Percentiles rank a stretch among this genome's conserved stretches.
Evolutionary conservation across 2,329 filamentous ascomycete species (phyloP).

Genomic region (Septoria linicola): DNA sequence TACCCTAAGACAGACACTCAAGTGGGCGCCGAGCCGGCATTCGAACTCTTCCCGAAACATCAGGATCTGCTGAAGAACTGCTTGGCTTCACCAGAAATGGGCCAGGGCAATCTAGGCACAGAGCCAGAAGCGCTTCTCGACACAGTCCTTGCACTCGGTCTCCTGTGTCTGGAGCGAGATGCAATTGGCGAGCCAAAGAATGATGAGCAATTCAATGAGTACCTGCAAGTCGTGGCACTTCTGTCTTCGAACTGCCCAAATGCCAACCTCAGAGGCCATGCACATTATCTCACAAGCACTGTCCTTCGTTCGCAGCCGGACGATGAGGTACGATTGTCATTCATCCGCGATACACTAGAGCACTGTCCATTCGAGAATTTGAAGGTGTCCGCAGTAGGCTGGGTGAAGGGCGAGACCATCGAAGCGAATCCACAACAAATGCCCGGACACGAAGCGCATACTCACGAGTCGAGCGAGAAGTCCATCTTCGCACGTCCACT

Average conservation of each 20-base stretch:
- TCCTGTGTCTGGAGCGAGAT: conserved; percentile 50
- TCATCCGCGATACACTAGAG: conserved; percentile 57
- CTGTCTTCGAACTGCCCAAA: conserved; percentile 51
- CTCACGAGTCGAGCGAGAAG: conserved; percentile 11
- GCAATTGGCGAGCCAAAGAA: conserved; percentile 47
- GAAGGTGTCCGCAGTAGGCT: conserved; percentile 58
- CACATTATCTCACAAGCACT: conserved; percentile 51
- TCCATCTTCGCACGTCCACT: conserved; percentile 51
- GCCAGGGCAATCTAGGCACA: conserved; percentile 42
- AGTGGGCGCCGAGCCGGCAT: conserved; percentile 28
- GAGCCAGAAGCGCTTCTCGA: conserved; percentile 56
- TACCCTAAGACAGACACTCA: conserved; percentile 43
- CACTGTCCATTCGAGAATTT: conserved; percentile 55
- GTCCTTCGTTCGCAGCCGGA: conserved; percentile 56
- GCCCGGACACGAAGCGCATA: conserved; percentile 17
- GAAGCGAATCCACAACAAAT: conserved; percentile 41
- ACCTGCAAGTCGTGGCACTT: conserved; percentile 51
- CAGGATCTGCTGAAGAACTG: conserved; percentile 54
- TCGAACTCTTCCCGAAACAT: conserved; percentile 56
- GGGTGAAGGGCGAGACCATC: conserved; percentile 61
- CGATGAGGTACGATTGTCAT: conserved; percentile 51
- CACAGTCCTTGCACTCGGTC: conserved; percentile 53
- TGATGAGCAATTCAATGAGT: conserved; percentile 54
- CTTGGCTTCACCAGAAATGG: conserved; percentile 41
- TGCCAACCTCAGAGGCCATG: conserved; percentile 49